Conservation (phyloP, 129 eudicot genomes). For the Flaveria bidentis region DNA sequence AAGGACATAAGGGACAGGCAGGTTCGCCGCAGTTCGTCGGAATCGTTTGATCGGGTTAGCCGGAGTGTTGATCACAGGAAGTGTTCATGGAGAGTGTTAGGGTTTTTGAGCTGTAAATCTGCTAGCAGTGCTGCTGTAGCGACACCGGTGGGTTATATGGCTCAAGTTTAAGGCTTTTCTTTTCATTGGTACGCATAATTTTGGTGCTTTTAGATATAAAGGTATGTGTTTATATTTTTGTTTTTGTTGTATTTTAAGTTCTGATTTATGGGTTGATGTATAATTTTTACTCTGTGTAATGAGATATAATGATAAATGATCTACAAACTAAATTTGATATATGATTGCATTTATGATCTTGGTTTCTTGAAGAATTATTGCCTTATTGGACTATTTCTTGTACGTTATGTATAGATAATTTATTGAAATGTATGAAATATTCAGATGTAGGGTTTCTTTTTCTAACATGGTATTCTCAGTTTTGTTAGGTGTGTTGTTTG, state of each 20-base stretch:
- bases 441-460: too few species aligned
- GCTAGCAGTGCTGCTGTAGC: slow-evolving; percentile 54
- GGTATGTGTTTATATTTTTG: not conserved
- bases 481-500: too few species aligned
- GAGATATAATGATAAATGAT: not conserved
- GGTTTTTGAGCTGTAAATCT: slow-evolving; percentile 60
- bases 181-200: not conserved
- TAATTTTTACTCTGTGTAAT: not conserved
- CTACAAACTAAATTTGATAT: not conserved
- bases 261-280: not conserved
- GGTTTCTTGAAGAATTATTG: not conserved
- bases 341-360: not conserved
- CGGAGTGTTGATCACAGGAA: slow-evolving; percentile 31
- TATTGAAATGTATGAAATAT: too few species aligned
- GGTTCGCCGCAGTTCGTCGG: slow-evolving; percentile 44
- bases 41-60: slow-evolving; percentile 30
- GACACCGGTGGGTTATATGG: slow-evolving; percentile 46
- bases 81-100: slow-evolving; percentile 57
- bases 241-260: not conserved
- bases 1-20: slow-evolving; percentile 63
- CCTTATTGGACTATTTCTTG: too few species aligned
- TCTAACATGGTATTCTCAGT: too few species aligned
- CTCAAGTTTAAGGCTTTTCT: slow-evolving; percentile 29
- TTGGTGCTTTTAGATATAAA: not conserved
- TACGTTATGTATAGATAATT: too few species aligned